Percentiles rank a stretch among this genome's conserved stretches.
Evolutionary conservation across 106 monocot species (phyloP).

Genomic region (Hemerocallis citrina): DNA sequence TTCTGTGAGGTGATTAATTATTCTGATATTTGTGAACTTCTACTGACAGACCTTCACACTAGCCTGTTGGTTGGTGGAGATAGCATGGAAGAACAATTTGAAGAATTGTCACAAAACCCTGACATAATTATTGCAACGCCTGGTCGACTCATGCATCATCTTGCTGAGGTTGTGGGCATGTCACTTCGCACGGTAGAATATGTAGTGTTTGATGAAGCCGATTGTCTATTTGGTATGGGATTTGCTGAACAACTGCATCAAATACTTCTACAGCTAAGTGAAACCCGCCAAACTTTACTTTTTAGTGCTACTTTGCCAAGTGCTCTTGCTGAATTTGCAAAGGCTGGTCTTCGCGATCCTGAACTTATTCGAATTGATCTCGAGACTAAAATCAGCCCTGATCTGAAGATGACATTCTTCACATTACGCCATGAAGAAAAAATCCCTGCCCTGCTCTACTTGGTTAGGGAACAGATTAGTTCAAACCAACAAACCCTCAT

Average conservation of each 20-base stretch:
- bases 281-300: conserved; percentile 86
- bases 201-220: conserved; percentile 99
- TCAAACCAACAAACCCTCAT: conserved; percentile 78
- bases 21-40: conserved; percentile 1
- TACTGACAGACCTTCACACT: conserved; percentile 75
- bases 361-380: conserved; percentile 75
- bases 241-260: conserved; percentile 81
- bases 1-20: too few relatives aligned
- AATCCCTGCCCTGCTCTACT: conserved; percentile 70
- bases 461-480: conserved; percentile 75
- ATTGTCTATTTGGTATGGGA: conserved; percentile 86
- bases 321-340: conserved; percentile 92
- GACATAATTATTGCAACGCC: conserved; percentile 98
- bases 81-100: conserved; percentile 96
- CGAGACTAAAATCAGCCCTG: conserved; percentile 85
- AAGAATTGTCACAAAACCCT: conserved; percentile 82
- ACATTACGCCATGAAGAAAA: conserved; percentile 91
- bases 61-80: conserved; percentile 95
- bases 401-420: conserved; percentile 73
- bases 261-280: conserved; percentile 67
- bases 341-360: conserved; percentile 90
- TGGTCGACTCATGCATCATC: conserved; percentile 93
- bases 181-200: conserved; percentile 80
- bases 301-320: conserved; percentile 94
- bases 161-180: conserved; percentile 82